Evolutionary conservation across 352 stramenopile species (phyloP).

Genomic region (Phytophthora hibernalis): DNA sequence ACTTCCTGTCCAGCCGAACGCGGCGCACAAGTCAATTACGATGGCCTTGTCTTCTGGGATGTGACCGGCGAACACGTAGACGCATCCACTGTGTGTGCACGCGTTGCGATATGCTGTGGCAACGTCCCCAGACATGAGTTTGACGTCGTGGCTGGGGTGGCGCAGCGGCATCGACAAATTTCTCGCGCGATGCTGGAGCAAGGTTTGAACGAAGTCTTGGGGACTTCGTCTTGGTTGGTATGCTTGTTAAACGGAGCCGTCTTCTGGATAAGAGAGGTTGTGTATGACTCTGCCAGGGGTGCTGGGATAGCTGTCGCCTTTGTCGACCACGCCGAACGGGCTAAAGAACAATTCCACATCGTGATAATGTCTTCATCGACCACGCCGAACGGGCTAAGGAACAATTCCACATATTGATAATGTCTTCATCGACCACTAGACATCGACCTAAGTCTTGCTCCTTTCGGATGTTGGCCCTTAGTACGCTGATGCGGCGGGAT

Average conservation of each 20-base stretch:
- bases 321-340: constrained; percentile 24
- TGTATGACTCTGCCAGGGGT: constrained; percentile 19
- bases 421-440: constrained; percentile 4
- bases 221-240: too few species aligned
- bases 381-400: constrained; percentile 22
- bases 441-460: constrained; percentile 2
- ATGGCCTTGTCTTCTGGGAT: constrained; percentile 9
- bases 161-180: too few species aligned
- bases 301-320: not conserved
- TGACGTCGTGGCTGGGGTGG: too few species aligned
- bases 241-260: too few species aligned
- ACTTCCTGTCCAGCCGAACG: constrained; percentile 27
- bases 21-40: constrained; percentile 22
- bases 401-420: constrained; percentile 9
- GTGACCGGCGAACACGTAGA: constrained; percentile 1
- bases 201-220: too few species aligned
- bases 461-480: constrained; percentile 11
- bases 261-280: constrained; percentile 22
- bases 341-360: constrained; percentile 11
- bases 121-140: not conserved
- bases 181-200: too few species aligned
- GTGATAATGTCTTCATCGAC: constrained; percentile 12
- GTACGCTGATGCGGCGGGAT: not conserved
- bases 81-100: constrained; percentile 5
- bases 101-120: constrained; percentile 18